These are phyloP conservation scores for Spathaspora sp. DNA, from an alignment of 1,139 yeast species.

Conservation along the genomic window DNA sequence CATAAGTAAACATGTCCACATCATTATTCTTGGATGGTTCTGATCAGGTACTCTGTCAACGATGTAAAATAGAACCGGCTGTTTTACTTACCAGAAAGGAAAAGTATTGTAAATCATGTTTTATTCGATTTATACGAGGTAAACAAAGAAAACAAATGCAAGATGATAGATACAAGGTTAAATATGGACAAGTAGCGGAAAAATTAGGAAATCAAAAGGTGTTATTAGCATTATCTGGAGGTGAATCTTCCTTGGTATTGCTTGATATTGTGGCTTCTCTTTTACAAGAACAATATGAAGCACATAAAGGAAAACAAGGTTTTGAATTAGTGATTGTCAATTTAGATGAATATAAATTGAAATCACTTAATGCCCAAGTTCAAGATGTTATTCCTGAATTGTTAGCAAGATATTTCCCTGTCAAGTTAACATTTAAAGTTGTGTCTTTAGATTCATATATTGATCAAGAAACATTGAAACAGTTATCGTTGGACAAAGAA, in stretches of 20 bases:
- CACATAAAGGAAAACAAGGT: conserved; percentile 68
- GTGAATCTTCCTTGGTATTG: conserved; percentile 63
- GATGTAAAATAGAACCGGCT: conserved; percentile 55
- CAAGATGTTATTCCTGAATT: conserved; percentile 21
- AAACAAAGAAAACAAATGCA: conserved; percentile 80
- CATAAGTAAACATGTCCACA: background rate
- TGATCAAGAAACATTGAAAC: conserved; percentile 24
- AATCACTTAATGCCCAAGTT: conserved; percentile 17
- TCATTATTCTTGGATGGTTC: conserved; percentile 18
- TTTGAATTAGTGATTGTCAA: conserved; percentile 58
- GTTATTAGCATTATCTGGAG: conserved; percentile 63
- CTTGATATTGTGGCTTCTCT: conserved; percentile 65
- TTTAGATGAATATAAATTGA: conserved; percentile 40
- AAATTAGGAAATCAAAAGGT: conserved; percentile 41
- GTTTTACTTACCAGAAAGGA: conserved; percentile 65
- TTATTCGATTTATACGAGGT: conserved; percentile 66
- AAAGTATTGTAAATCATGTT: conserved; percentile 68
- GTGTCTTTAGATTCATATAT: conserved; percentile 40
- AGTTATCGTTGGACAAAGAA: conserved; percentile 26
- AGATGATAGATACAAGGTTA: conserved; percentile 67
- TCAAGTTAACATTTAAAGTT: conserved; percentile 33
- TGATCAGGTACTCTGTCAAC: conserved; percentile 24
- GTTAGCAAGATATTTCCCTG: conserved; percentile 20
- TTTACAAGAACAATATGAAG: conserved; percentile 56
- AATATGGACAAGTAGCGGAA: conserved; percentile 43